Percentiles rank a stretch among this genome's conserved stretches.
These are phyloP conservation scores for Venturia oleaginea DNA, from an alignment of 2,329 filamentous ascomycete species.

Conservation along the genomic window DNA sequence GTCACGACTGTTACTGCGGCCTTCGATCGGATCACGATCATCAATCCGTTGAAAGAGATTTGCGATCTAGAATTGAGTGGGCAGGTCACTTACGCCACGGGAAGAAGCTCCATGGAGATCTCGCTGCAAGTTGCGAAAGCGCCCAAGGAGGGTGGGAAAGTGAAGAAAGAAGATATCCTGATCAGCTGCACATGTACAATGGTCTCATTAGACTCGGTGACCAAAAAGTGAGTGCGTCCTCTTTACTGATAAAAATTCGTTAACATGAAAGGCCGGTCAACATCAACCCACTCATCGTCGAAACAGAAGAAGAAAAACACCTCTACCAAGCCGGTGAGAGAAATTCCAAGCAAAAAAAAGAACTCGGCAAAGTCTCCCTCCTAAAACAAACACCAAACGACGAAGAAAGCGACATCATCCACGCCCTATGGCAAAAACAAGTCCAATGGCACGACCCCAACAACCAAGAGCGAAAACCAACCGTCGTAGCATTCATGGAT, in stretches of 20 bases:
- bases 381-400: conserved; percentile 60
- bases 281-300: conserved; percentile 51
- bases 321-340: conserved; percentile 55
- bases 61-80: conserved; percentile 68
- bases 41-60: conserved; percentile 65
- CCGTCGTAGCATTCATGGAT: conserved; percentile 53
- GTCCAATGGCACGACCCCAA: conserved; percentile 54
- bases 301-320: conserved; percentile 55
- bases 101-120: conserved; percentile 64
- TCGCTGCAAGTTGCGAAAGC: conserved; percentile 65
- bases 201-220: conserved; percentile 62
- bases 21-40: conserved; percentile 56
- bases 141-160: conserved; percentile 46
- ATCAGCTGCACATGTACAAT: conserved; percentile 70
- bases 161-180: conserved; percentile 51
- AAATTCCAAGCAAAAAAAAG: conserved; percentile 59
- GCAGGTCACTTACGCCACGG: conserved; percentile 61
- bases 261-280: conserved; percentile 44
- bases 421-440: conserved; percentile 63
- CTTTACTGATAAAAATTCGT: conserved; percentile 11
- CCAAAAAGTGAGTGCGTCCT: conserved; percentile 44
- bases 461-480: conserved; percentile 43
- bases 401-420: conserved; percentile 62
- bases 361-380: conserved; percentile 49
- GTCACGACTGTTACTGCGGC: conserved; percentile 57